Evolutionary conservation across 164 flowering plant genomes (phyloP).

Genomic region (Kingdonia uniflora): DNA sequence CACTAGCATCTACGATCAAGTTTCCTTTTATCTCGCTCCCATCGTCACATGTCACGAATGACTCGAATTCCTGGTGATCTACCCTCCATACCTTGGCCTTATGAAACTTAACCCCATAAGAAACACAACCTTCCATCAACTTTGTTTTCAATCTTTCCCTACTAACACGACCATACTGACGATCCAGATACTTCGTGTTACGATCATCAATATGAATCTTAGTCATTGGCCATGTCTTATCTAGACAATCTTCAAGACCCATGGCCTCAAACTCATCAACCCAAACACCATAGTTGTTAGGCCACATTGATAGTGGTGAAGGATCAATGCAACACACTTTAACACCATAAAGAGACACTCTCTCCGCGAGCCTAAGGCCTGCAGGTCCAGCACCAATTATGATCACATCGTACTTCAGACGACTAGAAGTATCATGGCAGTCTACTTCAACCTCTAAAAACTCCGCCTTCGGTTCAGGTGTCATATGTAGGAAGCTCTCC

Average conservation of each 20-base stretch:
- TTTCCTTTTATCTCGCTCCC: constrained; percentile 42
- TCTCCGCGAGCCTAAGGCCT: constrained; percentile 66
- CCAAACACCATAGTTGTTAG: constrained; percentile 81
- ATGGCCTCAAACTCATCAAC: constrained; percentile 59
- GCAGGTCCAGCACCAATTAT: constrained; percentile 72
- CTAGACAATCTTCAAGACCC: constrained; percentile 50
- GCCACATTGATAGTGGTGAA: constrained; percentile 60
- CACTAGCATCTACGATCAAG: constrained; percentile 65
- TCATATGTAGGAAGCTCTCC: constrained; percentile 50
- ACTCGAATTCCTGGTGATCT: constrained; percentile 47
- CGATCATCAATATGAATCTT: constrained; percentile 37
- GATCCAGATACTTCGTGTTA: constrained; percentile 41
- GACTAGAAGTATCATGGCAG: constrained; percentile 21
- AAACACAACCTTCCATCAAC: constrained; percentile 32
- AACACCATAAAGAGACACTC: constrained; percentile 40
- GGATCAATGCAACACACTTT: constrained; percentile 67
- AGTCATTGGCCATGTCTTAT: constrained; percentile 57
- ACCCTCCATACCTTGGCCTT: constrained; percentile 58
- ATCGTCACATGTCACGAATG: constrained; percentile 46
- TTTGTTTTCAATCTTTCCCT: constrained; percentile 37
- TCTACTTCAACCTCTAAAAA: constrained; percentile 33
- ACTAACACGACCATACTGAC: constrained; percentile 54
- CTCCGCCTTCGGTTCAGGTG: constrained; percentile 33
- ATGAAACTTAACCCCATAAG: constrained; percentile 44
- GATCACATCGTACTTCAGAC: constrained; percentile 38